Evolutionary conservation across 441 rosid species (phyloP), one percentile per base, ranked within the genome.

Genomic region (Bocquillonia castaneifolia): DNA sequence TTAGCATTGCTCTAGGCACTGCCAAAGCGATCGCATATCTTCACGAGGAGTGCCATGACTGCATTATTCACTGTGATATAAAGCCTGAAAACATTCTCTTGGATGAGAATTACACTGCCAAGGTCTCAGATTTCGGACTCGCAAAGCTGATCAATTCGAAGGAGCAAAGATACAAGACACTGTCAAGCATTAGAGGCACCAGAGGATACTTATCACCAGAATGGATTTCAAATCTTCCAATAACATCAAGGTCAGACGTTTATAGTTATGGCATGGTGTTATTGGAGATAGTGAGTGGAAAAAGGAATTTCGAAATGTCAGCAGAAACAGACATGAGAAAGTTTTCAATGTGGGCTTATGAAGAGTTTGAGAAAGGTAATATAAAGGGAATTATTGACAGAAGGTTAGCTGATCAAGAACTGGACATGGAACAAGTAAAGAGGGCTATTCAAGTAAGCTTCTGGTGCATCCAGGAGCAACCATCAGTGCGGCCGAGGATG

Each of bases 171-270:
- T 67, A 67, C 55, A 45, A 34, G 18, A 67, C 71, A 9, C 22
- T 67, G 64, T 10, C 56, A 45, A 67, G 71, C 56, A 57, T 67
- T 18, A 45, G 71, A 67, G 71, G 71, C 23, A 57, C 71, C 22
- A 57, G 71, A 28, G 71, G 71, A 31, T 67, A 67, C 3, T 67
- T 67, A 57, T 64, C 71, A 22, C 71, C 71, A 47, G 71, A 67
- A 47, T 67, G 71, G 71, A 36, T 67, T 14, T 56, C 64, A 10
- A 57, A 57, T 47, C 64, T 67, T 32, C 71, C 71, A 10, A 58
- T 67, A 45, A 67, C 71, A 22, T 45, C 71, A 44, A 67, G 31
- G 10, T 67, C 71, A 14, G 71, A 67, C 32, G 22, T 67, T 7
- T 67, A n/a, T 34, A 67, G 71, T 34, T 67, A 67, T 12, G 71